Evolutionary conservation across 208 protist genomes (phyloP).

Genomic region (Wallacemonas rigidus): DNA sequence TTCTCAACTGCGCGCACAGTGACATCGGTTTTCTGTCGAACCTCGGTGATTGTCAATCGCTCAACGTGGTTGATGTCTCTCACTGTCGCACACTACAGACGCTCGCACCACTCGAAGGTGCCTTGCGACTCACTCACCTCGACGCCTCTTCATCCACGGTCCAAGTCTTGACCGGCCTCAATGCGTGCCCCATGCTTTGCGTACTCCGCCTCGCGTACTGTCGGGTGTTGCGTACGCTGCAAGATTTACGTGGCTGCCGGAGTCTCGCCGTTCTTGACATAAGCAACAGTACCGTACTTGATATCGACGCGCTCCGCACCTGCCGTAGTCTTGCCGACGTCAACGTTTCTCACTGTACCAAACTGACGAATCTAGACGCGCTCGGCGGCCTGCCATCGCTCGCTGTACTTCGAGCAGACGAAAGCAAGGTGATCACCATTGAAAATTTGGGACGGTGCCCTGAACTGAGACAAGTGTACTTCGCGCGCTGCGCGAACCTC

Average conservation of each 20-base stretch:
- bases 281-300: neutral
- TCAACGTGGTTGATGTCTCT: neutral
- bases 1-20: neutral
- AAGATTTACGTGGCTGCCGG: neutral
- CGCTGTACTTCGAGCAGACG: neutral
- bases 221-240: neutral
- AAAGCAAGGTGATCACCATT: neutral
- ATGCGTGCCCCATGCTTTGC: neutral
- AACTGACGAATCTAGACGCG: neutral
- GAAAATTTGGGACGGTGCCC: conserved; percentile 13
- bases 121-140: neutral
- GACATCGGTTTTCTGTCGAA: neutral
- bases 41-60: neutral
- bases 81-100: neutral
- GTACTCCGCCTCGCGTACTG: neutral
- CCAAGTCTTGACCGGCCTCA: neutral
- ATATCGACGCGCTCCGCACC: neutral
- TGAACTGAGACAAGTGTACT: neutral
- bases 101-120: neutral
- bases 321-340: neutral
- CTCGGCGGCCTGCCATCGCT: neutral
- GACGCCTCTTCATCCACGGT: neutral
- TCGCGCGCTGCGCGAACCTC: neutral
- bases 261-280: neutral
- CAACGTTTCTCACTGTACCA: neutral